Conservation (phyloP, 2,329 filamentous ascomycete genomes). For the Clonostachys chloroleuca region DNA sequence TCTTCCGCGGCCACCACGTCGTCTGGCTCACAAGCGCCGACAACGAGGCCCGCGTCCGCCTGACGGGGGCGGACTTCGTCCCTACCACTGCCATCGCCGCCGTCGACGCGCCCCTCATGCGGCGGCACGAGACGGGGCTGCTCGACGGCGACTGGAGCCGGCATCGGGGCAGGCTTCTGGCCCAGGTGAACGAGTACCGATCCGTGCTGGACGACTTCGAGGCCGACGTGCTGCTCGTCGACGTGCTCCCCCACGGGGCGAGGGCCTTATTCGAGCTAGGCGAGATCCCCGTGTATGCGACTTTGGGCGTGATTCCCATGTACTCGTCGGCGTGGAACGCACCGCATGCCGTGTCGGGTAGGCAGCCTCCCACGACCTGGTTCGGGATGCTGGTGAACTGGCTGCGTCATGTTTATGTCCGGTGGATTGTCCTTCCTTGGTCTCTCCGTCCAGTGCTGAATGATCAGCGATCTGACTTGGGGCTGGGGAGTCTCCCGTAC, state of each 20-base stretch:
- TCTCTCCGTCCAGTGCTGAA: constrained; percentile 21
- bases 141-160: constrained; percentile 17
- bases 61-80: constrained; percentile 24
- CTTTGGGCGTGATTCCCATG: constrained; percentile 30
- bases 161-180: constrained; percentile 18
- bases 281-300: constrained; percentile 26
- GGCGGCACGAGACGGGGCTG: constrained; percentile 18
- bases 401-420: constrained; percentile 15
- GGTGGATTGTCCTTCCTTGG: constrained; percentile 17
- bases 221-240: constrained; percentile 26
- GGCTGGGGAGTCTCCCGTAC: constrained; percentile 15
- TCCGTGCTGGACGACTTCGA: constrained; percentile 16
- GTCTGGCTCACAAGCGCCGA: constrained; percentile 26
- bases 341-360: constrained; percentile 22
- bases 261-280: constrained; percentile 25
- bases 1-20: constrained; percentile 28
- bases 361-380: constrained; percentile 17
- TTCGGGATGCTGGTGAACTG: constrained; percentile 16
- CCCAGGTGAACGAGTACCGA: constrained; percentile 28
- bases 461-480: constrained; percentile 17
- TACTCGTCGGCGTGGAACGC: constrained; percentile 21
- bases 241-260: constrained; percentile 28
- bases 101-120: constrained; percentile 20
- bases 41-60: constrained; percentile 23
- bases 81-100: constrained; percentile 19